phyloP scores from a whole-genome alignment of 2,329 filamentous ascomycete species.

The Blumeria hordei region DNA sequence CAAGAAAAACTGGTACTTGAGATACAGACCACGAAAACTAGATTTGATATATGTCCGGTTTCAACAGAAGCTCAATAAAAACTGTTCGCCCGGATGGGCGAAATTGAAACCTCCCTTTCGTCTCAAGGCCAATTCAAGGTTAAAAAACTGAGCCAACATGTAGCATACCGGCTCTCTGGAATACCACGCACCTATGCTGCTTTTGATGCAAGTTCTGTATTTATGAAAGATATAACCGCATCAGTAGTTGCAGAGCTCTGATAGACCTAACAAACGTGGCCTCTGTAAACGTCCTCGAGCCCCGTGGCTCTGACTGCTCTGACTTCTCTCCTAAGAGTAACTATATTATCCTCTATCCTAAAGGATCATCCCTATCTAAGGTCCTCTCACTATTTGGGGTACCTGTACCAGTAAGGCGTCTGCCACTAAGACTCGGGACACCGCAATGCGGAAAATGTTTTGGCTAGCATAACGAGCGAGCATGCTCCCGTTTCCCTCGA shows the following conservation, averaged over 20 bases:
- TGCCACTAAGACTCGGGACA: neutral
- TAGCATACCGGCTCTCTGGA: neutral
- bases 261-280: neutral
- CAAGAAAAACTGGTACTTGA: neutral
- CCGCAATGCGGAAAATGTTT: slow-evolving; percentile 1
- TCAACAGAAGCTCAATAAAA: neutral
- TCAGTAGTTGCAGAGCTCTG: neutral
- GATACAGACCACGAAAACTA: neutral
- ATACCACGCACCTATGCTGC: neutral
- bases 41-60: neutral
- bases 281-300: neutral
- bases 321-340: neutral
- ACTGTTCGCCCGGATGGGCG: neutral
- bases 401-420: neutral
- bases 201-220: neutral
- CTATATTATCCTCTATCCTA: neutral
- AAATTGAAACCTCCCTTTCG: neutral
- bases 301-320: neutral
- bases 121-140: neutral
- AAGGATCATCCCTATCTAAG: neutral
- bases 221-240: neutral
- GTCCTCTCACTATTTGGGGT: neutral
- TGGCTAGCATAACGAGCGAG: neutral
- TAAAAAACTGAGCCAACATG: neutral
- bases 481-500: neutral